These are phyloP conservation scores for Bryoglossum gracile DNA, from an alignment of 495 filamentous ascomycete genomes.

Conservation along the genomic window DNA sequence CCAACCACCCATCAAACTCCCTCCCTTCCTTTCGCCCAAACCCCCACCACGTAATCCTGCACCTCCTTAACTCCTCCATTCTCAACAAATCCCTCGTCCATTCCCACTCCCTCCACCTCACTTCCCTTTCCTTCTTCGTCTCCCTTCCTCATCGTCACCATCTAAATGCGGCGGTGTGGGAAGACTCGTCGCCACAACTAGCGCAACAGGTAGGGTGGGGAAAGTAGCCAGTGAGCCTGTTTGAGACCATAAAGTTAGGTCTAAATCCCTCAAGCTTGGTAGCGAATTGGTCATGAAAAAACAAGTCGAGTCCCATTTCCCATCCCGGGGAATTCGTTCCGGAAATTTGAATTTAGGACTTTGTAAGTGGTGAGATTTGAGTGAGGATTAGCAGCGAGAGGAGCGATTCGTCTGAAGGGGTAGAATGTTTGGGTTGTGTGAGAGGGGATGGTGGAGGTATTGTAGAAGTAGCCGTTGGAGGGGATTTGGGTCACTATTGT, in stretches of 20 bases:
- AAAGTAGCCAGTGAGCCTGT: background rate
- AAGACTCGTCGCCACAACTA: background rate
- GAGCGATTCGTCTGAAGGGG: conserved; percentile 7
- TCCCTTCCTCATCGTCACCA: background rate
- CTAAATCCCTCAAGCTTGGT: background rate
- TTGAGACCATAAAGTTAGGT: conserved; percentile 1
- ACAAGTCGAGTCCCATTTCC: background rate
- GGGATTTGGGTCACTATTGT: conserved; percentile 21
- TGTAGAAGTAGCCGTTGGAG: conserved; percentile 18
- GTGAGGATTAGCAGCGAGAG: background rate
- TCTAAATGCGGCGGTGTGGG: background rate
- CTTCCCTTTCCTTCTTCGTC: conserved; percentile 1
- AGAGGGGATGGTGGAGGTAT: conserved; percentile 5
- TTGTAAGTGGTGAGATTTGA: conserved; percentile 18
- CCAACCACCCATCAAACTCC: conserved; percentile 17
- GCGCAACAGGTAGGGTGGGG: background rate
- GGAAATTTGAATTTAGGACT: conserved; percentile 12
- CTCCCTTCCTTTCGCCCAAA: conserved; percentile 10
- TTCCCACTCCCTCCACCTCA: conserved; percentile 15
- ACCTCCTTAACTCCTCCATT: conserved; percentile 6
- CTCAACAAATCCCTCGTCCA: conserved; percentile 8
- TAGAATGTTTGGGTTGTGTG: conserved; percentile 13
- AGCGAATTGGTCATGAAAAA: background rate
- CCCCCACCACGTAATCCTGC: conserved; percentile 21
- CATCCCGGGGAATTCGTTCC: conserved; percentile 1